Conservation (phyloP, 2,329 filamentous ascomycete genomes). For the Sporothrix sp. region DNA sequence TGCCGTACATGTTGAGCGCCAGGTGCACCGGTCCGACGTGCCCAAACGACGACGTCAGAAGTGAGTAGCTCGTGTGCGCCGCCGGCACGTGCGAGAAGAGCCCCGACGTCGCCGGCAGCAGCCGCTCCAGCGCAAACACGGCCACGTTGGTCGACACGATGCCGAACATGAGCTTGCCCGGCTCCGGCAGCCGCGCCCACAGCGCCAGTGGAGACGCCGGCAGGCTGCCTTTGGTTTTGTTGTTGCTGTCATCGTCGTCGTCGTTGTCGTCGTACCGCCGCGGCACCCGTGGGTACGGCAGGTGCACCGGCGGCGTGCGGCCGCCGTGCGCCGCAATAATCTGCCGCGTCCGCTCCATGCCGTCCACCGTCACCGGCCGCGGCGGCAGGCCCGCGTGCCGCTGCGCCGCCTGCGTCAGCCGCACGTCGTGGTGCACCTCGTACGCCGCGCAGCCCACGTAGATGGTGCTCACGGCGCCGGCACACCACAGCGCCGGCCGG, state of each 20-base stretch:
- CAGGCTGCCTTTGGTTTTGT: too few species aligned
- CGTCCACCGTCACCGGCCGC: too few species aligned
- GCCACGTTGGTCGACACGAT: slow-evolving; percentile 17
- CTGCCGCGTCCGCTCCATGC: too few species aligned
- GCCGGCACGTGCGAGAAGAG: slow-evolving; percentile 19
- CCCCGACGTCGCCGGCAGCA: slow-evolving; percentile 12
- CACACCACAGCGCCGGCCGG: slow-evolving; percentile 19
- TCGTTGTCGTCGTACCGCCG: too few species aligned
- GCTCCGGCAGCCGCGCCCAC: slow-evolving; percentile 16
- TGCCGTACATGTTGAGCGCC: slow-evolving; percentile 23
- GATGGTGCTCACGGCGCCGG: slow-evolving; percentile 14
- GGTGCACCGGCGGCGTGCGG: too few species aligned
- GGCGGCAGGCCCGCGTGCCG: too few species aligned
- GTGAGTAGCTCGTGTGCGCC: too few species aligned
- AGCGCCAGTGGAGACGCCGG: neutral
- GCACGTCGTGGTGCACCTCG: slow-evolving; percentile 17
- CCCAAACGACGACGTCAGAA: slow-evolving; percentile 24
- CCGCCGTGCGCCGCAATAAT: too few species aligned
- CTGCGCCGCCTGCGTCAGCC: too few species aligned
- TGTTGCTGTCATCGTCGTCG: too few species aligned
- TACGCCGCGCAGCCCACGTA: slow-evolving; percentile 15
- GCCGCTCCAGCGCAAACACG: slow-evolving; percentile 14
- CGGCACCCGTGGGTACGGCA: too few species aligned
- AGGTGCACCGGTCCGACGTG: slow-evolving; percentile 22
- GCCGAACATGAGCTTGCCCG: slow-evolving; percentile 14